Evolutionary conservation across 1,284 basidiomycete genomes (phyloP), one percentile per base, ranked within the genome.

Genomic region (Waitea zeae): DNA sequence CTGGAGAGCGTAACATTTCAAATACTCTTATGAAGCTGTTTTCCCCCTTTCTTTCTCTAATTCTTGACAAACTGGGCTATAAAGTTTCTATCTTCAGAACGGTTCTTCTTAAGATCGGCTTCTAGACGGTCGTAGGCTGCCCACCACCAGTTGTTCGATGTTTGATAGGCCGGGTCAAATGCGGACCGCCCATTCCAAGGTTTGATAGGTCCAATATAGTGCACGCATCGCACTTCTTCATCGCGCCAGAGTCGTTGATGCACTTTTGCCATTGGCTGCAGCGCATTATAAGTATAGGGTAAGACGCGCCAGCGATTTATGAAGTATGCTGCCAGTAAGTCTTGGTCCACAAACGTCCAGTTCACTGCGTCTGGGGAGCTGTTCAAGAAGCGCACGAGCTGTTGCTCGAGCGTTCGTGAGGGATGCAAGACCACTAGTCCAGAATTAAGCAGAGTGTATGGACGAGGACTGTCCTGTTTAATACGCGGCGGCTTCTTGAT

Each of bases 341-440:
- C 92, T 54, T 97, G 92, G n/a, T 26, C 24, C n/a, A n/a, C n/a
- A n/a, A n/a, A n/a, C n/a, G n/a, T n/a, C n/a, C n/a, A n/a, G n/a
- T n/a, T n/a, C n/a, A n/a, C n/a, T n/a, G n/a, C n/a, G n/a, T n/a
- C n/a, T 3, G 79, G 71, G 17, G 78, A 77, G 2, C 72, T 79
- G 36, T 62, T 50, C 35, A 96, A 68, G 51, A 70, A 71, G 28
- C 69, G 45, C 15, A 62, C 56, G 39, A 93, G 64, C 12, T 49
- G 48, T 6, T 59, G 41, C 38, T 69, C 62, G 6, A 77, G 60
- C 11, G 58, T 47, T 3, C 50, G 40, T 34, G 86, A 80, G 2
- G 92, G 93, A n/a, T 67, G 70, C 30, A 95, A 62, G 27, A 97
- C 71, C 35, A 97, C 83, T 3, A 81, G 69, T 17, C 92, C 93